Evolutionary conservation across 2,329 filamentous ascomycete species (phyloP), one percentile per base, ranked within the genome.

Genomic region (Colletotrichum sojae): DNA sequence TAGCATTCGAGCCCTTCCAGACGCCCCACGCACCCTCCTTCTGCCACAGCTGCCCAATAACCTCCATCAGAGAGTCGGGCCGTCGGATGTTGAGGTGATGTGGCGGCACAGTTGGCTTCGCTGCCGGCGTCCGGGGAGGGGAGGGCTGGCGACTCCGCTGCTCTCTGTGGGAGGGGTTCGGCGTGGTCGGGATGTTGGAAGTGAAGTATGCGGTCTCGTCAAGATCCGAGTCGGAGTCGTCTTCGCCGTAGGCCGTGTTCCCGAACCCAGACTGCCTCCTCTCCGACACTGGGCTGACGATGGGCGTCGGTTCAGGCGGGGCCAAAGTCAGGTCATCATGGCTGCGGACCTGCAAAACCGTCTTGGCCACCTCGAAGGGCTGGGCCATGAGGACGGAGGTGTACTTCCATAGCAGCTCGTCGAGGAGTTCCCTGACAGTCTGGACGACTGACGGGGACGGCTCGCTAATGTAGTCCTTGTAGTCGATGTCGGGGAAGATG

Each of bases 291-390:
- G 74, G 75, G 43, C 77, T 73, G 6, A 74, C 71, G 13, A 73
- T 74, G 51, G 81, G 66, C 1, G 76, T 77, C n/a, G 61, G 48
- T 54, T 71, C 8, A 63, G 60, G 49, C 71, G 74, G 40, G 76
- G 73, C 27, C 18, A 73, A 67, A 16, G 73, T 67, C 45, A 77
- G 59, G 10, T 73, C 84, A 73, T 88, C 87, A 74, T 90, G 88
- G 71, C 80, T 82, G 72, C 86, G 89, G 59, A 94, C 90, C 82
- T 99, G 96, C 74, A 99, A 83, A 64, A 98, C 89, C 15, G 92
- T 96, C 86, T 98, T 98, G 76, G 95, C 94, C 67, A 98, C 95
- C 84, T 98, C 96, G 79, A 99, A 98, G 15, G 96, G 96, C 82
- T 99, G 96, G 62, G 94, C 92, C 78, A 97, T 91, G 76, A 98